phyloP scores from a whole-genome alignment of 1,284 basidiomycete genomes.

The Entoloma clypeatum region DNA sequence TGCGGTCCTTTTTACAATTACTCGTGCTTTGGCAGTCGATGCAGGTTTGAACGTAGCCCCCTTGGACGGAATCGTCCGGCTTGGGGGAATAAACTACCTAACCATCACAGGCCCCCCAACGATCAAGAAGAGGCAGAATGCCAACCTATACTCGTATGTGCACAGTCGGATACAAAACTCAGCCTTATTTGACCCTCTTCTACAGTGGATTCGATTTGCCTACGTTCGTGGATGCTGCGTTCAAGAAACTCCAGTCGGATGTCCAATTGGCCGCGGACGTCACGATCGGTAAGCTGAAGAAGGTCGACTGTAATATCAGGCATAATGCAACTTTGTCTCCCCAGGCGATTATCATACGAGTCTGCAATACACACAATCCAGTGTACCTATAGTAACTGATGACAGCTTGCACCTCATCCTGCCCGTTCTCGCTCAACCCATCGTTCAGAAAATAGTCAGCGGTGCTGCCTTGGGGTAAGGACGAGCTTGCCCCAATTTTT shows the following conservation, averaged over 20 bases:
- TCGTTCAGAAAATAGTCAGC: slow-evolving; percentile 75
- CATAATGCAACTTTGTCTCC: slow-evolving; percentile 2
- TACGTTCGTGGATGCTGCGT: slow-evolving; percentile 62
- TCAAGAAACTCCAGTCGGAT: slow-evolving; percentile 61
- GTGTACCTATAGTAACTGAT: slow-evolving; percentile 61
- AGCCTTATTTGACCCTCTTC: slow-evolving; percentile 4
- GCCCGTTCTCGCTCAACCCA: slow-evolving; percentile 70
- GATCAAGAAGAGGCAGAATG: slow-evolving; percentile 35
- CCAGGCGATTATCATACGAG: slow-evolving; percentile 63
- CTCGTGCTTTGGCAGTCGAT: slow-evolving; percentile 61
- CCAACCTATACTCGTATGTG: slow-evolving; percentile 53
- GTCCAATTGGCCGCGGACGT: slow-evolving; percentile 55
- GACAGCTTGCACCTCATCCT: slow-evolving; percentile 61
- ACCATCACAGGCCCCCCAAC: slow-evolving; percentile 37
- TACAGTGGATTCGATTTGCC: slow-evolving; percentile 66
- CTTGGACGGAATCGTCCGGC: slow-evolving; percentile 63
- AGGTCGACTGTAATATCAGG: neutral
- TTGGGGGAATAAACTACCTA: slow-evolving; percentile 70
- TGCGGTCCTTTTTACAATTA: slow-evolving; percentile 66
- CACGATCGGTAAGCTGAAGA: slow-evolving; percentile 47
- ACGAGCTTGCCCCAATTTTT: too few relatives aligned
- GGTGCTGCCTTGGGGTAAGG: slow-evolving; percentile 55
- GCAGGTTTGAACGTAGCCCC: slow-evolving; percentile 60
- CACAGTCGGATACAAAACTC: slow-evolving; percentile 8
- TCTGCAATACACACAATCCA: slow-evolving; percentile 57